Evolutionary conservation across 106 monocot genomes (phyloP), one percentile per base, ranked within the genome.

Genomic region (Dioscorea alata): DNA sequence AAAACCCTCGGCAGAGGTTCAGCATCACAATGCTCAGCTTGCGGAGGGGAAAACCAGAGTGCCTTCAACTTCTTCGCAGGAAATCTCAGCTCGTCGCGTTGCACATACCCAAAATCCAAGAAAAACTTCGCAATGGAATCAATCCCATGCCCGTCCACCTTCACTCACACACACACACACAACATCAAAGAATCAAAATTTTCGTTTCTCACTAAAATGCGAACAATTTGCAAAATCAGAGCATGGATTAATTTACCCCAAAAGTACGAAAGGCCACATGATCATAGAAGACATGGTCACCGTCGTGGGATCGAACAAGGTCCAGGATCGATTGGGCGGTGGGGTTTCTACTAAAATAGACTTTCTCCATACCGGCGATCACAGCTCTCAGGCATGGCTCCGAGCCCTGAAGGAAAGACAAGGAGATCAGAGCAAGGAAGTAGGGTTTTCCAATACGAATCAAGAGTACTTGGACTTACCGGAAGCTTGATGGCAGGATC

Each of bases 251-350:
- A 57, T 48, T 16, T 85, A 99, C 97, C 73, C 89, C 97, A 78
- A 92, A 99, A 33, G 92, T 99, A 25, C 97, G 79, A 58, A 90
- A 99, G 58, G 97, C 97, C 61, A 99, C 83, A 71, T 99, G 97
- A 87, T 99, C 97, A 56, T 92, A 92, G 54, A 78, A 86, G 42
- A 99, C 67, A 61, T 77, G 77, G 58, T 79, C 76, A 12, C 89
- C 89, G 73, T 92, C 87, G 13, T 61, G 25, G 13, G 78, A 72
- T 31, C 59, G 71, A 18, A 92, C 92, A 60, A 90, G 89, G 13
- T 99, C 89, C 60, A 99, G 74, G 61, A 99, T 77, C 13, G 87
- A 75, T 57, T 74, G 81, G 20, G 97, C 97, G 18, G 92, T 99
- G 53, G 92, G 97, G 64, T 99, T 99, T 59, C 85, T 76, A 60